Base-by-base conservation (phyloP, 192 early-diverging fungal genomes). In the Spinellus fusiger region DNA sequence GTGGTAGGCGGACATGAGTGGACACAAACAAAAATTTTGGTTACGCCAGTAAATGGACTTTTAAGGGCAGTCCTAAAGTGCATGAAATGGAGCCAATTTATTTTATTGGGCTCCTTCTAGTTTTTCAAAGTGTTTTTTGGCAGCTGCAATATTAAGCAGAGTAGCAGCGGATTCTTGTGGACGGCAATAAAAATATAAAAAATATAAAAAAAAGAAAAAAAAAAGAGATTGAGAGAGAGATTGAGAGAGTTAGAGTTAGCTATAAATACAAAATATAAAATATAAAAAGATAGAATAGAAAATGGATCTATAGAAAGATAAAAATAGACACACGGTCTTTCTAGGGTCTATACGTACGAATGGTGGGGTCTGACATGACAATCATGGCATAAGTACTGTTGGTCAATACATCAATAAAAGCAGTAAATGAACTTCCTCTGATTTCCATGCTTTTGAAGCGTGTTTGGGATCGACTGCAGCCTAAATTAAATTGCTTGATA, bases 401-500 rank as follows among this genome's bases (percentile, higher is more conserved):
- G 5, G 92, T 94, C 62, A 94, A 65, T 31, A 87, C 81, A 60
- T 93, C 89, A 46, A 94, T 86, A 63, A 86, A 94, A 20, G 84
- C 85, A 22, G 89, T 77, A 74, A 91, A 84, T 38, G 71, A 78
- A 28, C 77, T 78, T 33, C 87, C 86, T 47, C 89, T 79, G 31
- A 98, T 82, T 74, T 98, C 93, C 83, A 96, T 86, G 62, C 82
- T 84, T 68, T 88, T 80, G 71, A 98, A 97, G 52, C 85, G 83
- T 31, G 90, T 77, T 74, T 94, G 92, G 32, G 84, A 80, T 71
- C 86, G 81, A 60, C 87, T 88, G 76, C 89, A 90, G 37, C 86
- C 83, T 27, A 91, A 76, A 58, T 94, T 94, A 69, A 94, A 94
- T 71, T 93, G 91, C 67, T 94, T 94, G 73, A 94, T 91, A 55